phyloP scores from a whole-genome alignment of 495 filamentous ascomycete genomes.

The Cetradonia linearis region DNA sequence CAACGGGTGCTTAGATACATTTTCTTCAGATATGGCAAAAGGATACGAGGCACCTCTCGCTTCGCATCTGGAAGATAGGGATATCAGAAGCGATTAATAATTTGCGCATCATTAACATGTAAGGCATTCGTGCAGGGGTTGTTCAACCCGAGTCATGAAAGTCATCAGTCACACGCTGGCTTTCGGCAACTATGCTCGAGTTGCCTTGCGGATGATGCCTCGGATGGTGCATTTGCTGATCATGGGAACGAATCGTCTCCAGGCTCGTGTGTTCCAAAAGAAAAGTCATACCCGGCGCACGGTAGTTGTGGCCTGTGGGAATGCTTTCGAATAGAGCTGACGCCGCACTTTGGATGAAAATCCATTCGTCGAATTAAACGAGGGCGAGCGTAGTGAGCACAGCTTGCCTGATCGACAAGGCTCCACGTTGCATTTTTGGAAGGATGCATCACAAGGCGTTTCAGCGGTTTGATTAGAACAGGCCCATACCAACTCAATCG shows the following conservation, averaged over 20 bases:
- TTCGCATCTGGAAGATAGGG: conserved; percentile 35
- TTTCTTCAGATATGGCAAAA: conserved; percentile 53
- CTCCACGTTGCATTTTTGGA: conserved; percentile 2
- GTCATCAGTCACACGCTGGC: neutral
- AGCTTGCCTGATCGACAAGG: neutral
- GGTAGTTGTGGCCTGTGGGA: neutral
- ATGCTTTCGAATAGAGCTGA: neutral
- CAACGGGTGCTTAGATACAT: conserved; percentile 37
- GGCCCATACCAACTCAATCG: neutral
- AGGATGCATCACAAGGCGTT: neutral
- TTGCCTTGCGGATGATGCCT: conserved; percentile 1
- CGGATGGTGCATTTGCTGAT: neutral
- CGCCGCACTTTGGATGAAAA: neutral
- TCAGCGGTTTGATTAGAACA: neutral
- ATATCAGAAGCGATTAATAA: neutral
- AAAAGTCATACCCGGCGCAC: neutral
- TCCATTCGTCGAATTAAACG: neutral
- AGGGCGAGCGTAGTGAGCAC: neutral
- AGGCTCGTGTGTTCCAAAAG: neutral
- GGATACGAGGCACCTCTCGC: conserved; percentile 41
- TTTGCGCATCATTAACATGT: neutral
- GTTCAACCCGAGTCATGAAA: neutral
- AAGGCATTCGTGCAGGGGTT: conserved; percentile 11
- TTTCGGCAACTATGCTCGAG: neutral
- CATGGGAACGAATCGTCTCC: neutral